Conservation (phyloP, 2,329 filamentous ascomycete genomes). For the Fusarium staphyleae region DNA sequence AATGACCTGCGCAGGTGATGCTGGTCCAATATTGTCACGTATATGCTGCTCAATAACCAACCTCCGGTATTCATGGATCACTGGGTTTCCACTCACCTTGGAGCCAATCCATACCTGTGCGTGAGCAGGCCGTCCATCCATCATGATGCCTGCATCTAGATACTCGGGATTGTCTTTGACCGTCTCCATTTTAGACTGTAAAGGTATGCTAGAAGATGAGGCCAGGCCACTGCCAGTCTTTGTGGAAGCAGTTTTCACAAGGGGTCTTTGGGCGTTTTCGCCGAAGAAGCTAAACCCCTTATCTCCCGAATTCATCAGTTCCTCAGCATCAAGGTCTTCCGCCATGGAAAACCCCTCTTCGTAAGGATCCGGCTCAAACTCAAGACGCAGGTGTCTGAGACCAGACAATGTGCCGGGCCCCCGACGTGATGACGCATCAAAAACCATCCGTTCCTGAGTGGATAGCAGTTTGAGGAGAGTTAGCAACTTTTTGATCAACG, state of each 20-base stretch:
- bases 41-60: constrained; percentile 50
- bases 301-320: constrained; percentile 51
- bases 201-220: constrained; percentile 10
- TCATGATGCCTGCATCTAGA: constrained; percentile 34
- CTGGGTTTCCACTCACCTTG: constrained; percentile 44
- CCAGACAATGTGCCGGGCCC: constrained; percentile 56
- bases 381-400: constrained; percentile 61
- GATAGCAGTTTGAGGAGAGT: constrained; percentile 56
- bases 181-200: neutral
- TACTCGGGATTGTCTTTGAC: constrained; percentile 33
- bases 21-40: constrained; percentile 52
- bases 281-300: constrained; percentile 56
- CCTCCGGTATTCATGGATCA: constrained; percentile 57
- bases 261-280: constrained; percentile 18
- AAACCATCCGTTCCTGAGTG: constrained; percentile 57
- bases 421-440: constrained; percentile 46
- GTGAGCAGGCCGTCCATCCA: constrained; percentile 39
- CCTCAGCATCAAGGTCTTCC: constrained; percentile 51
- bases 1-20: constrained; percentile 56
- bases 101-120: constrained; percentile 57
- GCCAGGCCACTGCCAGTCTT: constrained; percentile 1
- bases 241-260: constrained; percentile 12
- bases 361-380: constrained; percentile 57
- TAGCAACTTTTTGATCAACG: constrained; percentile 56
- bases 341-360: constrained; percentile 46